Percentiles rank a stretch among this genome's conserved stretches.
These are phyloP conservation scores for Sordaria brevicollis DNA, from an alignment of 495 filamentous ascomycete genomes.

Conservation along the genomic window DNA sequence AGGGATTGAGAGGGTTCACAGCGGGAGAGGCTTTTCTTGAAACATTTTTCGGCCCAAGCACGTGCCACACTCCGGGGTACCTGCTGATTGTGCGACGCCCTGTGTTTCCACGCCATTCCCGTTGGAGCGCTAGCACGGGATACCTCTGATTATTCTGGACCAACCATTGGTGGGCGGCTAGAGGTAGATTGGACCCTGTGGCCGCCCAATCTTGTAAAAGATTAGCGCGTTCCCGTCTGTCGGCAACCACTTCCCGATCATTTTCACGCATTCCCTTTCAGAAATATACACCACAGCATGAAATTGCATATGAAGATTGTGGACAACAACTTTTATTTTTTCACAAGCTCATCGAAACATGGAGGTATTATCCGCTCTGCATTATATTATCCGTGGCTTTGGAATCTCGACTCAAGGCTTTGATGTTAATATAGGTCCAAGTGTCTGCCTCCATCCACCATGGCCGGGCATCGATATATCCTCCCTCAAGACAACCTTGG, in stretches of 20 bases:
- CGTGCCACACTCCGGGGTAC: neutral
- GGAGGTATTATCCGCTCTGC: neutral
- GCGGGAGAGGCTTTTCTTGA: neutral
- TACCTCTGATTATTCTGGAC: neutral
- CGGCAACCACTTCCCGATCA: neutral
- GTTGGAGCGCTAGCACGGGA: neutral
- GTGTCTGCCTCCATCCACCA: no score
- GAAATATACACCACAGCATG: neutral
- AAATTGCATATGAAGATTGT: neutral
- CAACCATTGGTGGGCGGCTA: neutral
- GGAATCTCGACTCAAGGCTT: no score
- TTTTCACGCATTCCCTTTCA: neutral
- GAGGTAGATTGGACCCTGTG: neutral
- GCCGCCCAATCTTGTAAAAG: neutral
- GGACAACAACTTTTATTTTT: no score
- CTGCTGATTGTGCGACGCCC: neutral
- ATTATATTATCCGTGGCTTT: no score
- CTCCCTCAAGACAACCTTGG: no score
- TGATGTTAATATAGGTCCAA: no score
- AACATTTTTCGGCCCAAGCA: neutral
- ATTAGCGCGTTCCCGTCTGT: neutral
- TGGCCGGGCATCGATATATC: no score
- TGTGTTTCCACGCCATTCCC: neutral
- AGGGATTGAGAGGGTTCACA: no score
- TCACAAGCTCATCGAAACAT: no score